Percentiles rank a stretch among this genome's conserved stretches.
Evolutionary conservation across 2,329 filamentous ascomycete genomes (phyloP).

Genomic region (Colletotrichum sp.): DNA sequence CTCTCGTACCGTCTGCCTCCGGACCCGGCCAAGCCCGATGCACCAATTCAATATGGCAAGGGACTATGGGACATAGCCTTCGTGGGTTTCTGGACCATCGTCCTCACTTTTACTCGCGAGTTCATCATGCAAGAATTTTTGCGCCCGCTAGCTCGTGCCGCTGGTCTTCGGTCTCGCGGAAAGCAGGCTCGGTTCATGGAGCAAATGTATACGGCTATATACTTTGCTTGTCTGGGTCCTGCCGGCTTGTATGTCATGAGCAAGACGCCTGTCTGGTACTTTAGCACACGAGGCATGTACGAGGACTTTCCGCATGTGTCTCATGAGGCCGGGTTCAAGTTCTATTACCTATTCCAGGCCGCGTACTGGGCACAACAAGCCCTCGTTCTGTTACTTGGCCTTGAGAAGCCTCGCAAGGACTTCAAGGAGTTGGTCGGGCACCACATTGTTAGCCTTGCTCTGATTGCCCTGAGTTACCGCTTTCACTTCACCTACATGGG

Average conservation of each 20-base stretch:
- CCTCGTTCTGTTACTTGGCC: conserved; percentile 82
- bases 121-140: conserved; percentile 94
- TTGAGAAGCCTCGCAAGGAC: conserved; percentile 94
- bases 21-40: conserved; percentile 42
- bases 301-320: conserved; percentile 84
- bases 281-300: conserved; percentile 91
- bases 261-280: conserved; percentile 92
- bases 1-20: conserved; percentile 81
- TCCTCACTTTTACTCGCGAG: conserved; percentile 92
- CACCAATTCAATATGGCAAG: conserved; percentile 80
- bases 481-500: conserved; percentile 98
- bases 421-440: conserved; percentile 93
- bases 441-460: conserved; percentile 84
- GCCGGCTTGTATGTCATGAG: conserved; percentile 91
- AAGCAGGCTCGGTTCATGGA: conserved; percentile 96
- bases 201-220: conserved; percentile 91
- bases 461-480: conserved; percentile 88
- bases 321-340: conserved; percentile 85
- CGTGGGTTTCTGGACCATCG: conserved; percentile 85
- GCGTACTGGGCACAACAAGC: conserved; percentile 96
- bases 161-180: conserved; percentile 71
- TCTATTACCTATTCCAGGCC: conserved; percentile 94
- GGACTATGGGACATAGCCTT: conserved; percentile 87
- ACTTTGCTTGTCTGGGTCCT: conserved; percentile 84
- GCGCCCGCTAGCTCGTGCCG: conserved; percentile 73